These are phyloP conservation scores for Plicaturopsis crispa DNA, from an alignment of 768 basidiomycete genomes.

Conservation along the genomic window DNA sequence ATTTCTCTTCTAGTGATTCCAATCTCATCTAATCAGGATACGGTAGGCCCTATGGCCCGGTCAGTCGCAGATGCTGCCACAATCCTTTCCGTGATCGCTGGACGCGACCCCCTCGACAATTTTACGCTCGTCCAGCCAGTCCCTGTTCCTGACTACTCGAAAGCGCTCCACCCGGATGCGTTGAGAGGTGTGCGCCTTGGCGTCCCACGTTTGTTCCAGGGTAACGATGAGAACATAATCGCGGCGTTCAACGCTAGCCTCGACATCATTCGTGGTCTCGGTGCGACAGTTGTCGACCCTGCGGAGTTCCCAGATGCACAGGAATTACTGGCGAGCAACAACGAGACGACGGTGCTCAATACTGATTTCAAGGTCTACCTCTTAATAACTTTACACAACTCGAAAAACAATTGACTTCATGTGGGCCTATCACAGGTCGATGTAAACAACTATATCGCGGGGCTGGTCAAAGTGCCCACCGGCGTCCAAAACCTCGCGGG, in stretches of 20 bases:
- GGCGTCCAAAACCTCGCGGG: conserved; percentile 49
- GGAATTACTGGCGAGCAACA: conserved; percentile 38
- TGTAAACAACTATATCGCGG: conserved; percentile 39
- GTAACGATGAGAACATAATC: conserved; percentile 14
- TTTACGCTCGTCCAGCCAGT: conserved; percentile 36
- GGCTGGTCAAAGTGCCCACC: conserved; percentile 43
- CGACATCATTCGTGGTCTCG: conserved; percentile 26
- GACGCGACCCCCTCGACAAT: conserved; percentile 32
- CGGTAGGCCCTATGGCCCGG: conserved; percentile 29
- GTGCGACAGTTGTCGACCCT: conserved; percentile 51
- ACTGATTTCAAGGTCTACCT: conserved; percentile 54
- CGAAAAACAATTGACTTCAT: not conserved
- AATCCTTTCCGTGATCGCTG: conserved; percentile 32
- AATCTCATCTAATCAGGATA: conserved; percentile 32
- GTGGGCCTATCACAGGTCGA: conserved; percentile 32
- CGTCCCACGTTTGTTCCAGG: conserved; percentile 26
- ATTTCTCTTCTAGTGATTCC: conserved; percentile 31
- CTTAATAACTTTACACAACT: too few relatives aligned
- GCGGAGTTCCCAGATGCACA: conserved; percentile 51
- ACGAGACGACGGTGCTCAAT: conserved; percentile 47
- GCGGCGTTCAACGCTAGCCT: conserved; percentile 32
- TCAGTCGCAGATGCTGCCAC: conserved; percentile 30
- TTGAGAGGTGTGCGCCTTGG: conserved; percentile 39
- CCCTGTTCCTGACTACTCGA: conserved; percentile 45
- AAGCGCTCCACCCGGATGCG: conserved; percentile 40